Base-by-base conservation (phyloP, 768 basidiomycete genomes). In the Postia placenta region DNA sequence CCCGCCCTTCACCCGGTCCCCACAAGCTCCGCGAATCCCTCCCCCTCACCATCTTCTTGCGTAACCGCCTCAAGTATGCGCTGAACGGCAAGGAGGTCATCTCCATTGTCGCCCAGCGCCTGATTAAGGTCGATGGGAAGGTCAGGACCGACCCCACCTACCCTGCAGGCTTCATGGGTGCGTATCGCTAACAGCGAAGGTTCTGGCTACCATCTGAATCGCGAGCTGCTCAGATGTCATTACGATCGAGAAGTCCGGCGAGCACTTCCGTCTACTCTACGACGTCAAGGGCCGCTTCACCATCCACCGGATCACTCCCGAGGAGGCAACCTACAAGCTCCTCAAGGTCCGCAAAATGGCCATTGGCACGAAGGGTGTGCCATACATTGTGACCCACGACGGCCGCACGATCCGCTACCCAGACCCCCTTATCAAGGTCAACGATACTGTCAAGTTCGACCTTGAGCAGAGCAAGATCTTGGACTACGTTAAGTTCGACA, bases 201-300 rank as follows among this genome's bases (percentile, higher is more conserved):
- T n/a, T n/a, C n/a, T n/a, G n/a, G n/a, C n/a, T n/a, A 44, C 37
- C 20, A 35, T 47, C 1, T 27, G 38, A 23, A 22, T 2, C 12
- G 38, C 30, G 48, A 95, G 95, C 98, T 3, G 15, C 39, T 35
- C 48, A 95, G 95, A 99, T 70, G 95, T 97, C 56, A 80, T 99
- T 68, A 83, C 91, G 52, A 89, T 99, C 55, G 95, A 99, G 73
- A 95, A 96, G 70, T 97, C 95, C 22, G 90, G 87, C 73, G 96
- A 99, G 73, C 87, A 98, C 78, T 99, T 98, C 87, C 95, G 96
- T 70, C 82, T 98, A 52, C 79, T 99, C 37, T 98, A 98, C 79
- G 96, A 98, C 68, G 85, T 98, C 73, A 99, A 99, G 78, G 96
- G 96, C 60, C 96, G 96, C 59, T 99, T 99, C 79, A 89, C 93